Evolutionary conservation across 352 stramenopile genomes (phyloP).

Genomic region (Aphanomyces euteiches): DNA sequence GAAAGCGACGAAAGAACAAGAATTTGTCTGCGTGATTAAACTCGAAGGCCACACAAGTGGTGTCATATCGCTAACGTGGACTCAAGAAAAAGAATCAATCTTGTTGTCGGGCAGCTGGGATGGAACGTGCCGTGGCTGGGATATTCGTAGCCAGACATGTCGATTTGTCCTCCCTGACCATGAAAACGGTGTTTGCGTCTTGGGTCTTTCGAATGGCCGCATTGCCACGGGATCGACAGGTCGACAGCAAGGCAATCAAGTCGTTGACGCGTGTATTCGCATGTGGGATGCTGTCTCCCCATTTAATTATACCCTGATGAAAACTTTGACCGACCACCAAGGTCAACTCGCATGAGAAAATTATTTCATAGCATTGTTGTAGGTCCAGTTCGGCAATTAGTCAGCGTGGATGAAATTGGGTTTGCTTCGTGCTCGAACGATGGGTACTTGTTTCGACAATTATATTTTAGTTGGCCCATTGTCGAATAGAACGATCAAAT

Average conservation of each 20-base stretch:
- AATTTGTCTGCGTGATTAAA: slow-evolving; percentile 34
- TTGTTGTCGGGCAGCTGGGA: slow-evolving; percentile 81
- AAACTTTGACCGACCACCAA: slow-evolving; percentile 24
- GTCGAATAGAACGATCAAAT: slow-evolving; percentile 48
- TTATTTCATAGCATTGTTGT: slow-evolving; percentile 48
- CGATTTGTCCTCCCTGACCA: slow-evolving; percentile 57
- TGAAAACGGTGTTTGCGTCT: slow-evolving; percentile 81
- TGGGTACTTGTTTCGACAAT: slow-evolving; percentile 34
- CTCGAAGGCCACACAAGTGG: slow-evolving; percentile 66
- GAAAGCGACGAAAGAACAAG: slow-evolving; percentile 34
- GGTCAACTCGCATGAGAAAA: slow-evolving; percentile 25
- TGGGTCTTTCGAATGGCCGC: slow-evolving; percentile 53
- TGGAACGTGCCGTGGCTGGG: slow-evolving; percentile 72
- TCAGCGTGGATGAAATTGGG: slow-evolving; percentile 54
- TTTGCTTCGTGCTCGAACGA: slow-evolving; percentile 86
- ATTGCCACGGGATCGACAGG: slow-evolving; percentile 77
- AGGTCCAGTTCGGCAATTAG: slow-evolving; percentile 70
- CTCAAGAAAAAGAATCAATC: slow-evolving; percentile 33
- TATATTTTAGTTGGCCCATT: too few relatives aligned
- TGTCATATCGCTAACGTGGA: slow-evolving; percentile 61
- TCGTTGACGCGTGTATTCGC: slow-evolving; percentile 74
- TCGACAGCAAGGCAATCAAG: slow-evolving; percentile 63
- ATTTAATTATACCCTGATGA: slow-evolving; percentile 32
- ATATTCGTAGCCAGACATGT: slow-evolving; percentile 48
- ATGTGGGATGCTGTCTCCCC: slow-evolving; percentile 63